Evolutionary conservation across 352 stramenopile species (phyloP).

Genomic region (Pythium aristosporum): DNA sequence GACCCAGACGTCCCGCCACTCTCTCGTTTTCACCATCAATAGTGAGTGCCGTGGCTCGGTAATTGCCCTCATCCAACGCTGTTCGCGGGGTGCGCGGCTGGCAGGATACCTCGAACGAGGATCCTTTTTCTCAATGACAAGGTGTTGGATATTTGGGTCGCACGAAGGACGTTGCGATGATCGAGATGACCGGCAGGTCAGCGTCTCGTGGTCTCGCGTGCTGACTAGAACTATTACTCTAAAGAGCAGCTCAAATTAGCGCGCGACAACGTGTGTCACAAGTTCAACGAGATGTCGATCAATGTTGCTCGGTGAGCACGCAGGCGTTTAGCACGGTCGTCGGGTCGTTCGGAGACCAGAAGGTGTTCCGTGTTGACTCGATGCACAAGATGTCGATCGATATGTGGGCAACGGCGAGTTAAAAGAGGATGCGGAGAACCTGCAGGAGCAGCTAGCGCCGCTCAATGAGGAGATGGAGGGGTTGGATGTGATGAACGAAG

Average conservation of each 20-base stretch:
- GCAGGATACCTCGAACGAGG: too few relatives aligned
- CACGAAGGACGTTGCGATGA: slow-evolving; percentile 56
- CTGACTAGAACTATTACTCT: slow-evolving; percentile 75
- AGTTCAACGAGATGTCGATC: slow-evolving; percentile 72
- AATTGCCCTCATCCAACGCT: too few relatives aligned
- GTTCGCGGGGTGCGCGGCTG: too few relatives aligned
- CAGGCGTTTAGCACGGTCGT: slow-evolving; percentile 79
- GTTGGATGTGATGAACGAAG: slow-evolving; percentile 80
- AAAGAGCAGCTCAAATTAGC: slow-evolving; percentile 70
- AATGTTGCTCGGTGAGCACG: slow-evolving; percentile 61
- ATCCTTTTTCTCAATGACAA: too few relatives aligned
- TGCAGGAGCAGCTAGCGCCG: slow-evolving; percentile 34
- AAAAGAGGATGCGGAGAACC: slow-evolving; percentile 22
- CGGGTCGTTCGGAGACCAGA: slow-evolving; percentile 66
- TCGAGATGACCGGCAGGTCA: slow-evolving; percentile 78
- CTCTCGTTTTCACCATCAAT: neutral
- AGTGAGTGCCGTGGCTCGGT: too few relatives aligned
- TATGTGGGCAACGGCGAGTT: slow-evolving; percentile 17
- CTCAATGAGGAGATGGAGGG: slow-evolving; percentile 80
- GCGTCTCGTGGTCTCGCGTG: slow-evolving; percentile 60
- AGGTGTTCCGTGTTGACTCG: slow-evolving; percentile 49
- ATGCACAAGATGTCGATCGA: slow-evolving; percentile 19
- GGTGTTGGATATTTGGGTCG: too few relatives aligned
- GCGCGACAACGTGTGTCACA: slow-evolving; percentile 67
- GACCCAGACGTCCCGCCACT: neutral